Base-by-base conservation (phyloP, 2,329 filamentous ascomycete genomes). In the Camillea tinctor region DNA sequence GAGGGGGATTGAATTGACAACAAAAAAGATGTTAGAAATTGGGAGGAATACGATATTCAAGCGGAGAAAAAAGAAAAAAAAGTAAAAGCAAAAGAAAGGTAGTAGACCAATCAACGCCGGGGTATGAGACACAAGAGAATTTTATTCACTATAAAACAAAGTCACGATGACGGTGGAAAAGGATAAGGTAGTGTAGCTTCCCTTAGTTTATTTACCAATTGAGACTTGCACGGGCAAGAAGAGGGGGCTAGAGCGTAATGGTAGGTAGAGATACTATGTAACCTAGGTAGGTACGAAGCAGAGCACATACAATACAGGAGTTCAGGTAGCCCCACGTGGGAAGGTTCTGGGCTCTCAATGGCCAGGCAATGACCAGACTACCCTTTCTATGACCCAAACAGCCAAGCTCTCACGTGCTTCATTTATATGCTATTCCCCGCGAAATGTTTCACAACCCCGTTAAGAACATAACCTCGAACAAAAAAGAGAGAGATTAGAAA, bases 361-460 rank as follows among this genome's bases (percentile, higher is more conserved):
- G 36, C 36, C 36, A 44, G 15, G 36, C 6, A 44, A 17, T 44
- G 24, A 4, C 24, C 24, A n/a, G n/a, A n/a, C n/a, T n/a, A n/a
- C n/a, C n/a, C n/a, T 30, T 30, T 6, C 26, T 30, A 13, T 30
- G 26, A n/a, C n/a, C n/a, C n/a, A n/a, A n/a, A n/a, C n/a, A n/a
- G 26, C 13, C 6, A 30, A 30, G 26, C 26, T 50, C 54, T 57
- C 63, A 65, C 63, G 63, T 65, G 62, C 60, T n/a, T n/a, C n/a
- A n/a, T n/a, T n/a, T n/a, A n/a, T n/a, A n/a, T n/a, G 24, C 26
- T 30, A 9, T 44, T 11, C 36, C 36, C 36, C 36, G 36, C 26
- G 26, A 11, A n/a, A 30, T 30, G 26, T 30, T 7, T 30, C 26
- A 2, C 8, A 30, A 2, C 26, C 26, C 26, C 26, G 6, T 7